Evolutionary conservation across 129 eudicot species (phyloP), one percentile per base, ranked within the genome.

Genomic region (Gnaphalium uliginosum): DNA sequence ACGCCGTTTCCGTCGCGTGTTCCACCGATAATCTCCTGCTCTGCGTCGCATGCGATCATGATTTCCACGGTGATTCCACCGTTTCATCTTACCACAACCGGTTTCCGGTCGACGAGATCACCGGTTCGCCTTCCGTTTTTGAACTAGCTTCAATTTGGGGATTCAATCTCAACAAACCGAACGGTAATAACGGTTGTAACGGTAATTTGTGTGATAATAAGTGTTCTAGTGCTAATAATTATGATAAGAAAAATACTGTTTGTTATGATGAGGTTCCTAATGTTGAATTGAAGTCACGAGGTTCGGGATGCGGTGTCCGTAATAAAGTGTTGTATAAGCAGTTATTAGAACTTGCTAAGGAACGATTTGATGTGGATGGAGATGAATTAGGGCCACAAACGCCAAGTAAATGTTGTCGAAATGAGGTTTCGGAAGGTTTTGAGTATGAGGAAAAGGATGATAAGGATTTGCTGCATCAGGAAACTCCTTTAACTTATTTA

Each of bases 71-170:
- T 8, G 77, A 80, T 79, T 76, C 80, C 18, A 63, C 83, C 5
- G 81, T 67, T 18, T 78, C 83, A 4, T 72, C 80, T 18, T 66
- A 77, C 3, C 92, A 88, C 76, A 76, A 74, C 39, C 89, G 95
- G 0, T 41, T 33, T 32, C 88, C 85, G 6, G 73, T 89, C 19
- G 83, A 81, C 0, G 89, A 85, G 4, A 82, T 94, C 70, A 76
- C 89, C 2, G 96, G 92, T 0, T 87, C 92, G 29, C 99, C 96
- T 2, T 70, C 94, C 22, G 78, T 87, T 1, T 18, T 69, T 2
- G 86, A 89, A 1, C 77, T 94, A 10, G 89, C 97, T 26, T 56
- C 90, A 7, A 59, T 75, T 41, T 89, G 89, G 92, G 97, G 97
- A 4, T 37, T 87, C n/a, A 75, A 81, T 53, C 68, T 86, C 15